These are phyloP conservation scores for Pleodorina starrii DNA, from an alignment of 139 green algal genomes.

Conservation along the genomic window DNA sequence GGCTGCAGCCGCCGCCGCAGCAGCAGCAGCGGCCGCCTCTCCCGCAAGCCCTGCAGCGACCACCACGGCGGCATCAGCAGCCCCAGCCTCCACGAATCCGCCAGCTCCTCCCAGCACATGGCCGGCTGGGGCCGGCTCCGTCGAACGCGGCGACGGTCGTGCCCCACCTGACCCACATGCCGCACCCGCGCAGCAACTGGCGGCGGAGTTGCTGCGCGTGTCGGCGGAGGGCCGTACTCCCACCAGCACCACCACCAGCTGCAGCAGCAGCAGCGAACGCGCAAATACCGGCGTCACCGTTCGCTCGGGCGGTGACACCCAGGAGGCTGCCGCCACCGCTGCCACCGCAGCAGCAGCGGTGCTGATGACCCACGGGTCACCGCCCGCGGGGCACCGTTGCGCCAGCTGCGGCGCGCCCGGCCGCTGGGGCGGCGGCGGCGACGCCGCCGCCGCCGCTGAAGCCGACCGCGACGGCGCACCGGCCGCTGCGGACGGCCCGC, in stretches of 20 bases:
- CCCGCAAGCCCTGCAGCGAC: not conserved
- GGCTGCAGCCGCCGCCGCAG: not conserved
- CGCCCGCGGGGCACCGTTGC: not conserved
- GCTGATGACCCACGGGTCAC: not conserved
- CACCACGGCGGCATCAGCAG: too few relatives aligned
- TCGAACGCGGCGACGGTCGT: not conserved
- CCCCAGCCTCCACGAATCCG: too few relatives aligned
- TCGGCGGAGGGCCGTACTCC: not conserved
- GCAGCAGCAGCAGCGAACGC: not conserved
- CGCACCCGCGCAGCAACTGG: not conserved
- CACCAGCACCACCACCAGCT: not conserved
- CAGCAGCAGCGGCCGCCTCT: not conserved
- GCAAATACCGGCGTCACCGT: not conserved
- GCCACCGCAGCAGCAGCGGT: not conserved
- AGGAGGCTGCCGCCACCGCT: not conserved
- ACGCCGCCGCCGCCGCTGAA: not conserved
- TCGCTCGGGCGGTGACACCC: not conserved
- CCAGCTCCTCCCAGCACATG: too few relatives aligned
- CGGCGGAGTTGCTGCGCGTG: slow-evolving; percentile 9
- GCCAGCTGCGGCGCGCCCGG: not conserved
- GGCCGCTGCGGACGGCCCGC: not conserved
- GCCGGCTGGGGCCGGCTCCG: too few relatives aligned
- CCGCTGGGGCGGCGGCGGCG: not conserved
- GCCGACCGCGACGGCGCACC: not conserved
- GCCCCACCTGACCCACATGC: too few relatives aligned